Evolutionary conservation across 768 basidiomycete genomes (phyloP).

Genomic region (Rhodotorula taiwanensis): DNA sequence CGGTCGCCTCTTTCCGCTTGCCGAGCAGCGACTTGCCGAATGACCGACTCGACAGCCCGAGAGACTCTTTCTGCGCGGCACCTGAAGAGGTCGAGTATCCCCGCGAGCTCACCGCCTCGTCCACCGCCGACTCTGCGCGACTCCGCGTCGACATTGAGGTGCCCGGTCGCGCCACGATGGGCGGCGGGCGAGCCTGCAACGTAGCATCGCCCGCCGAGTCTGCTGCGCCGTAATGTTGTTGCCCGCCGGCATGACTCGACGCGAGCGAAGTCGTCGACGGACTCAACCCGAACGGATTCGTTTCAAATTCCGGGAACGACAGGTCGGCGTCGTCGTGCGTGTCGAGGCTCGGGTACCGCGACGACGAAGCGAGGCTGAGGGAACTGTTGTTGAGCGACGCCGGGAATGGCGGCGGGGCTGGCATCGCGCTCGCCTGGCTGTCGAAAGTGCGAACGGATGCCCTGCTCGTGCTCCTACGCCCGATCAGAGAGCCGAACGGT

Average conservation of each 20-base stretch:
- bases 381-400: slow-evolving; percentile 1
- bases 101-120: neutral
- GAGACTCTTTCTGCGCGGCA: neutral
- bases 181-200: neutral
- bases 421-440: neutral
- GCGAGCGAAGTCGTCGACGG: slow-evolving; percentile 2
- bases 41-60: slow-evolving; percentile 1
- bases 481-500: slow-evolving; percentile 3
- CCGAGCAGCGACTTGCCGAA: neutral
- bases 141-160: slow-evolving; percentile 26
- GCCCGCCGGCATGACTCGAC: neutral
- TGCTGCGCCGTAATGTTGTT: too few species aligned
- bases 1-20: neutral
- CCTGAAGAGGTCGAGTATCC: neutral
- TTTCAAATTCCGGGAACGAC: neutral
- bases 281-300: neutral
- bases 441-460: neutral
- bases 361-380: slow-evolving; percentile 6
- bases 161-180: neutral
- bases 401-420: neutral
- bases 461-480: slow-evolving; percentile 7
- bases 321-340: slow-evolving; percentile 9
- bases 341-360: slow-evolving; percentile 15
- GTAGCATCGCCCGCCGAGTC: neutral
- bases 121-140: neutral